Conservation (phyloP, 306 rosid genomes). For the Glycine soja region DNA sequence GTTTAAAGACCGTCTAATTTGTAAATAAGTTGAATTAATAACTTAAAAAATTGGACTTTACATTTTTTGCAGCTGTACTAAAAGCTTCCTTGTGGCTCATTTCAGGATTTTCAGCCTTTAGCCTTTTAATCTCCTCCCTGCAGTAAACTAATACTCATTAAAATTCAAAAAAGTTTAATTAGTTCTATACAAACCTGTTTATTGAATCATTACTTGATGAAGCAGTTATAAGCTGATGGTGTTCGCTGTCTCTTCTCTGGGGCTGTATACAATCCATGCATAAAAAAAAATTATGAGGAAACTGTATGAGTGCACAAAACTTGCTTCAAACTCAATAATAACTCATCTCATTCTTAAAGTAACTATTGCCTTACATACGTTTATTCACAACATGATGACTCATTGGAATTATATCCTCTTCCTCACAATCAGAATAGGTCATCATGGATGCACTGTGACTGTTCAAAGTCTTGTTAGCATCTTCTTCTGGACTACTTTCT, state of each 20-base stretch:
- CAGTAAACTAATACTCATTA: constrained; percentile 44
- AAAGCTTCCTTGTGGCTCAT: constrained; percentile 97
- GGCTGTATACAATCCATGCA: constrained; percentile 56
- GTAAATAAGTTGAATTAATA: not conserved
- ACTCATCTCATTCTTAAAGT: not conserved
- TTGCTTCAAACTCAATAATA: constrained; percentile 7
- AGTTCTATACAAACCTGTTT: not conserved
- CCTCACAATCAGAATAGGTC: constrained; percentile 73
- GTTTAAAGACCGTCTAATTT: not conserved
- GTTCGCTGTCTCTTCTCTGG: constrained; percentile 97
- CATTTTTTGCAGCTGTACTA: constrained; percentile 93
- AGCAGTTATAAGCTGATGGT: constrained; percentile 92
- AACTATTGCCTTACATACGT: constrained; percentile 62
- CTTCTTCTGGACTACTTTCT: constrained; percentile 60
- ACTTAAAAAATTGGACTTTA: constrained; percentile 32
- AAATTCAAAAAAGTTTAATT: not conserved
- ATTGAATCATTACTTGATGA: constrained; percentile 76
- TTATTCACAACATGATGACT: constrained; percentile 64
- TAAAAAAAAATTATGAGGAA: not conserved
- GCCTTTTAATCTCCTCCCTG: constrained; percentile 94
- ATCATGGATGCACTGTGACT: constrained; percentile 50
- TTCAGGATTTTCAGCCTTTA: constrained; percentile 81
- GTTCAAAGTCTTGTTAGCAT: constrained; percentile 55
- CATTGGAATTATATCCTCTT: constrained; percentile 61
- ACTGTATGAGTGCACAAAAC: not conserved